Percentiles rank a stretch among this genome's conserved stretches.
Conservation (phyloP, 768 basidiomycete genomes). For the Naematelia encephala region DNA sequence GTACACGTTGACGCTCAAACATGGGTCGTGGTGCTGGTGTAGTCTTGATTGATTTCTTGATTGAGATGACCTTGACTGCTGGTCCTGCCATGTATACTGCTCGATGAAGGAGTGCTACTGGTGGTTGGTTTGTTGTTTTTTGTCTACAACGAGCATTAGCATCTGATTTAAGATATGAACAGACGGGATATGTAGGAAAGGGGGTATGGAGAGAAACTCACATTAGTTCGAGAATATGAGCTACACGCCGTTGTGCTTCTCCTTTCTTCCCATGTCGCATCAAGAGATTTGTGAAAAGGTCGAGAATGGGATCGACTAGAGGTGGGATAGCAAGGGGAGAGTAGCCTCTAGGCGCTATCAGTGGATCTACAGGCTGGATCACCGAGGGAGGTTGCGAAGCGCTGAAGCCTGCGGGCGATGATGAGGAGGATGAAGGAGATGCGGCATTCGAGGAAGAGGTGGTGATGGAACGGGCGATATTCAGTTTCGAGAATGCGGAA, state of each 20-base stretch:
- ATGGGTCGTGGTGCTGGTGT: slow-evolving; percentile 66
- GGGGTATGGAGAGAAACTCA: slow-evolving; percentile 28
- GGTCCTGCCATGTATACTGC: slow-evolving; percentile 71
- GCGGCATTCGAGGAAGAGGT: background rate
- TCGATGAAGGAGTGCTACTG: slow-evolving; percentile 71
- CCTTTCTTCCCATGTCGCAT: slow-evolving; percentile 50
- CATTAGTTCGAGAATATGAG: slow-evolving; percentile 37
- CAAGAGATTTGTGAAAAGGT: slow-evolving; percentile 47
- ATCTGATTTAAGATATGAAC: background rate
- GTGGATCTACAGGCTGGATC: background rate
- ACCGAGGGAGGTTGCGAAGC: background rate
- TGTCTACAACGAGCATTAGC: slow-evolving; percentile 61
- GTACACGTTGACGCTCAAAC: slow-evolving; percentile 73
- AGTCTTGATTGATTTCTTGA: slow-evolving; percentile 65
- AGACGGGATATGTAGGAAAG: background rate
- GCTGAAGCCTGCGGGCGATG: background rate
- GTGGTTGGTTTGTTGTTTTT: slow-evolving; percentile 69
- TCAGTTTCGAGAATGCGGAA: background rate
- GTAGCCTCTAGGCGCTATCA: slow-evolving; percentile 26
- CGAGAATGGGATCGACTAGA: slow-evolving; percentile 41
- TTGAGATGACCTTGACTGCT: slow-evolving; percentile 61
- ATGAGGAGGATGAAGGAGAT: slow-evolving; percentile 6
- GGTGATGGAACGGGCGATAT: background rate
- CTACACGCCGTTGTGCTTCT: slow-evolving; percentile 37
- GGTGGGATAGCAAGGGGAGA: slow-evolving; percentile 35